Conservation (phyloP, 2,329 filamentous ascomycete genomes). For the Epichloe gansuensis region DNA sequence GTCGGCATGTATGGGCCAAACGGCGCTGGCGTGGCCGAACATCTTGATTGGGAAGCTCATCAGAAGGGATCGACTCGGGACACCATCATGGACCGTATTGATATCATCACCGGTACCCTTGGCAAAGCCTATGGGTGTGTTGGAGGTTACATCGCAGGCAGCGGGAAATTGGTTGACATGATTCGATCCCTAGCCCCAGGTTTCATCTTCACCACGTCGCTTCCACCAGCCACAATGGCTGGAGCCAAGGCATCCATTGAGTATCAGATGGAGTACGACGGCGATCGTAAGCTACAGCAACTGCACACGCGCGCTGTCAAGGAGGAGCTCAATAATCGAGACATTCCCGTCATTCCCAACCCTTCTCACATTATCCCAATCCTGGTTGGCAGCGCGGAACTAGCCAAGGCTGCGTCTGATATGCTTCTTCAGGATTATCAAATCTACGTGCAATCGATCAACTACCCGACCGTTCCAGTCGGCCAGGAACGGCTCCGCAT, state of each 20-base stretch:
- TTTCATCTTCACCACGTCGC: slow-evolving; percentile 97
- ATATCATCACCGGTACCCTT: slow-evolving; percentile 95
- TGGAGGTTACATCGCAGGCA: slow-evolving; percentile 93
- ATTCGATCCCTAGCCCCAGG: slow-evolving; percentile 90
- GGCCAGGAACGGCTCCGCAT: slow-evolving; percentile 96
- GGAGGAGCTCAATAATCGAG: slow-evolving; percentile 60
- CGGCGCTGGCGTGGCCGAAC: slow-evolving; percentile 91
- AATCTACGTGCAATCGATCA: slow-evolving; percentile 98
- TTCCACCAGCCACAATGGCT: slow-evolving; percentile 94
- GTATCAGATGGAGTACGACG: slow-evolving; percentile 76
- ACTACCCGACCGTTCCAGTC: slow-evolving; percentile 94
- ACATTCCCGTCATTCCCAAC: slow-evolving; percentile 96
- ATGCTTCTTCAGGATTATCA: slow-evolving; percentile 79
- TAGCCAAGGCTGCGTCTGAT: slow-evolving; percentile 86
- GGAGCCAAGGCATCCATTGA: slow-evolving; percentile 85
- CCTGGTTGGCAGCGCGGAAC: slow-evolving; percentile 84
- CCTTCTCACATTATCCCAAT: slow-evolving; percentile 93
- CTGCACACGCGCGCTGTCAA: slow-evolving; percentile 94
- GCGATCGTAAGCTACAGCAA: slow-evolving; percentile 86
- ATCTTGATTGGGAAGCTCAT: slow-evolving; percentile 88
- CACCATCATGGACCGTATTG: slow-evolving; percentile 87
- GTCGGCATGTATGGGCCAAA: slow-evolving; percentile 98
- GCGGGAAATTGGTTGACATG: slow-evolving; percentile 73
- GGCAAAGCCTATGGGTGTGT: slow-evolving; percentile 98
- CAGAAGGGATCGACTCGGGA: slow-evolving; percentile 60